These are phyloP conservation scores for Haberlea rhodopensis DNA, from an alignment of 257 asterid species.

Conservation along the genomic window DNA sequence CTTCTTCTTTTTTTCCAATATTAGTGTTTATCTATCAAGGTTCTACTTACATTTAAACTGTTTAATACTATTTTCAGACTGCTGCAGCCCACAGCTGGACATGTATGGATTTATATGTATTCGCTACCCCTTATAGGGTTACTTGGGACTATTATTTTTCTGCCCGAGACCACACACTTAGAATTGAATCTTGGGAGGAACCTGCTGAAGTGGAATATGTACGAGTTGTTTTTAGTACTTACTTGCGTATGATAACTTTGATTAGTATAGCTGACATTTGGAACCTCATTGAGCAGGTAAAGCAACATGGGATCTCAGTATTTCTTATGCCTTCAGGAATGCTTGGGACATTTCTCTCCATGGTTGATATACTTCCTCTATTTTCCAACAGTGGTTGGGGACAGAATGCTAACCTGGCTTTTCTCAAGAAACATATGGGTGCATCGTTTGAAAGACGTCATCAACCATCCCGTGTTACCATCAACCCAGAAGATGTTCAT, in stretches of 20 bases:
- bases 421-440: slow-evolving; percentile 82
- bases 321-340: slow-evolving; percentile 88
- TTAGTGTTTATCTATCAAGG: not conserved
- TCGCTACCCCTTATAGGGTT: slow-evolving; percentile 84
- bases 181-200: slow-evolving; percentile 78
- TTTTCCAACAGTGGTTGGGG: slow-evolving; percentile 79
- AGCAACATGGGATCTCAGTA: slow-evolving; percentile 63
- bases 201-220: slow-evolving; percentile 72
- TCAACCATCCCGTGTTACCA: slow-evolving; percentile 72
- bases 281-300: slow-evolving; percentile 46
- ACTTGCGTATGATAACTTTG: too few relatives aligned
- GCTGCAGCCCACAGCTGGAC: slow-evolving; percentile 84
- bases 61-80: slow-evolving; percentile 47
- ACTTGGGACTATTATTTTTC: slow-evolving; percentile 82
- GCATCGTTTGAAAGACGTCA: slow-evolving; percentile 75
- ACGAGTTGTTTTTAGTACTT: slow-evolving; percentile 29
- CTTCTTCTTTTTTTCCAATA: not conserved
- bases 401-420: slow-evolving; percentile 67
- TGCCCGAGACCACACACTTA: slow-evolving; percentile 77
- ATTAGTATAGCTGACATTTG: too few relatives aligned
- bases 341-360: slow-evolving; percentile 72
- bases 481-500: slow-evolving; percentile 63
- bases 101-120: slow-evolving; percentile 81
- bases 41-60: slow-evolving; percentile 14
- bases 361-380: slow-evolving; percentile 80